Evolutionary conservation across 208 protist species (phyloP).

Genomic region (Leishmania tropica): DNA sequence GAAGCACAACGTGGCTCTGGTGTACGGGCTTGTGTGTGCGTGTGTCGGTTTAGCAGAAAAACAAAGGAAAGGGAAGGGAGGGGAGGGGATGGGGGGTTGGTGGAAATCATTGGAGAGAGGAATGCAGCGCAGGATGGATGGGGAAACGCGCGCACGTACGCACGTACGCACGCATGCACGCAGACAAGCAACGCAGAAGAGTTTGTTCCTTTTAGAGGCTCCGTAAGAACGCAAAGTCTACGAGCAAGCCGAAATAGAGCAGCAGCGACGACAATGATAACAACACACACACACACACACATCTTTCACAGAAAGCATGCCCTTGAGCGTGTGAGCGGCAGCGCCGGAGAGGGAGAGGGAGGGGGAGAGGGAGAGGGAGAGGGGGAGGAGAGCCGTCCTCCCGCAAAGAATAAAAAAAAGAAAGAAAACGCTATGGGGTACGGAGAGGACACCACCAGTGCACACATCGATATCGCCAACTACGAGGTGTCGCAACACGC

Average conservation of each 20-base stretch:
- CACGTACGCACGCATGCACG: slow-evolving; percentile 11
- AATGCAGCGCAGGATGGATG: background rate
- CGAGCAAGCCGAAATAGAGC: no score
- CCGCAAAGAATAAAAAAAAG: background rate
- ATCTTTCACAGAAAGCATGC: no score
- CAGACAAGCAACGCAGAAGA: background rate
- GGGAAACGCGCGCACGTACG: background rate
- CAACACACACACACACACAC: background rate
- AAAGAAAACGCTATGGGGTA: background rate
- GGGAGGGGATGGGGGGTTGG: background rate
- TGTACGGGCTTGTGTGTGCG: no score
- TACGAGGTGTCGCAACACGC: background rate
- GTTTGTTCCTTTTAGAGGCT: background rate
- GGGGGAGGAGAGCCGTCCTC: background rate
- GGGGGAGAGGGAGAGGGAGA: background rate
- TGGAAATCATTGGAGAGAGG: slow-evolving; percentile 1
- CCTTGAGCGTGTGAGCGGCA: background rate
- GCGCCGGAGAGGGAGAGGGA: background rate
- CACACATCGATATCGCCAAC: background rate
- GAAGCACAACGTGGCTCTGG: no score
- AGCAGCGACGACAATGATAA: no score
- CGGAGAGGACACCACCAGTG: background rate
- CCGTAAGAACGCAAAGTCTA: background rate
- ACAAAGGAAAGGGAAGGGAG: background rate
- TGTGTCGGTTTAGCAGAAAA: background rate